A percentile compares a stretch with the other conserved stretches of the same genome.
phyloP scores from a whole-genome alignment of 768 basidiomycete species.

The Bullera alba region DNA sequence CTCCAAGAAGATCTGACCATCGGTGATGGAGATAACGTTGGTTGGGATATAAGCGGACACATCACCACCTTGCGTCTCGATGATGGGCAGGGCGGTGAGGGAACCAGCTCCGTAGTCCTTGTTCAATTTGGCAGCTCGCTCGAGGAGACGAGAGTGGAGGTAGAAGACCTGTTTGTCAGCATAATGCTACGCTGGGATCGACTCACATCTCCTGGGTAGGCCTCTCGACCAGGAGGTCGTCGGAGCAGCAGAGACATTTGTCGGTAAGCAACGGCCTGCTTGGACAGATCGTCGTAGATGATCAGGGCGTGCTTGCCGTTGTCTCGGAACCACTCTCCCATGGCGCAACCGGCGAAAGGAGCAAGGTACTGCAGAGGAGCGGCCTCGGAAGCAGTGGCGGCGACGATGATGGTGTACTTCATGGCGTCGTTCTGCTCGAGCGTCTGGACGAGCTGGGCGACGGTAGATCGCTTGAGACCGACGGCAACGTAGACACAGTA shows the following conservation, averaged over 20 bases:
- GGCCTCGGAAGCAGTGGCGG: constrained; percentile 98
- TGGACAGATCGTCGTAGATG: constrained; percentile 99
- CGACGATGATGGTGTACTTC: constrained; percentile 99
- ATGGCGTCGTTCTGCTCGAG: constrained; percentile 99
- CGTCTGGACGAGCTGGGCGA: constrained; percentile 98
- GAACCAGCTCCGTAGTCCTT: constrained; percentile 98
- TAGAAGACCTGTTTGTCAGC: constrained; percentile 72
- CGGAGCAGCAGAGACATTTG: constrained; percentile 99
- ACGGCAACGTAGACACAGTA: constrained; percentile 99
- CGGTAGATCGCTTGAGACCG: constrained; percentile 98
- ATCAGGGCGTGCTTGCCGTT: constrained; percentile 99
- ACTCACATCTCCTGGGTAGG: constrained; percentile 73
- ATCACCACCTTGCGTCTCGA: constrained; percentile 99
- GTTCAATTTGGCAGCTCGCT: constrained; percentile 99
- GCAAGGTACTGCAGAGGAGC: constrained; percentile 99
- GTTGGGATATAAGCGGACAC: constrained; percentile 96
- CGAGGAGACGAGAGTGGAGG: constrained; percentile 98
- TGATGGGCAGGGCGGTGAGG: constrained; percentile 96
- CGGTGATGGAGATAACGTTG: constrained; percentile 97
- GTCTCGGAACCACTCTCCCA: constrained; percentile 99
- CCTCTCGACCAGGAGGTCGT: constrained; percentile 99
- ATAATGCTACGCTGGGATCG: not conserved
- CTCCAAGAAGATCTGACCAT: constrained; percentile 99
- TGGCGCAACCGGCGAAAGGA: constrained; percentile 99
- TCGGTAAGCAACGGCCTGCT: constrained; percentile 99